phyloP scores from a whole-genome alignment of 2,329 filamentous ascomycete genomes.

The Talaromyces sp. region DNA sequence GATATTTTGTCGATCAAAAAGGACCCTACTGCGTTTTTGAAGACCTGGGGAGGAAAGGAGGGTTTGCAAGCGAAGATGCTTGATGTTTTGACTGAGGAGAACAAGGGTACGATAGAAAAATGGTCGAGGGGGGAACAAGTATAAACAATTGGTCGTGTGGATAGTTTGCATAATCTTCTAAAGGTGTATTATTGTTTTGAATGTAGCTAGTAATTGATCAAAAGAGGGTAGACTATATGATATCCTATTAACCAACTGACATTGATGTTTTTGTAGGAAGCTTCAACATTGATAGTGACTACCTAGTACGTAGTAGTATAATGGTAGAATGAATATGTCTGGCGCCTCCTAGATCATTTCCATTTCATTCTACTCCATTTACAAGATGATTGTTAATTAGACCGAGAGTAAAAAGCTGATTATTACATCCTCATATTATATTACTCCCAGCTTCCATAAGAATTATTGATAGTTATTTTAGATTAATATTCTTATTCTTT shows the following conservation, averaged over 20 bases:
- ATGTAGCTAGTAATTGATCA: background rate
- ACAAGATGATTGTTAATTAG: too few relatives aligned
- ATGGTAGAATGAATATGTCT: too few relatives aligned
- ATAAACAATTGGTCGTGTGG: background rate
- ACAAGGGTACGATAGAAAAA: slow-evolving; percentile 36
- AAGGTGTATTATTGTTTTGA: background rate
- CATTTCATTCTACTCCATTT: too few relatives aligned
- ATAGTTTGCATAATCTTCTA: background rate
- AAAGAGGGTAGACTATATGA: background rate
- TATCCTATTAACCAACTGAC: background rate
- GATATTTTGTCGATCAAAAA: slow-evolving; percentile 39
- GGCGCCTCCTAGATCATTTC: too few relatives aligned
- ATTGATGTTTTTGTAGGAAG: too few relatives aligned
- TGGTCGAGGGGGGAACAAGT: slow-evolving; percentile 4
- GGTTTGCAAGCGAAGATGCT: slow-evolving; percentile 64
- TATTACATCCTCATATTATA: too few relatives aligned
- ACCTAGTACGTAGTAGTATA: too few relatives aligned
- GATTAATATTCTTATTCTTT: too few relatives aligned
- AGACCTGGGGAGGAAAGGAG: slow-evolving; percentile 58
- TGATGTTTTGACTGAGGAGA: slow-evolving; percentile 65
- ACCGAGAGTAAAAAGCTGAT: too few relatives aligned
- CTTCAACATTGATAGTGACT: too few relatives aligned
- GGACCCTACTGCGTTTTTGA: slow-evolving; percentile 52
- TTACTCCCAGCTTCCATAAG: too few relatives aligned
- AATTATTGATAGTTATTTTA: too few relatives aligned